Conservation (phyloP, 805 yeast genomes). For the Schwanniomyces yamadae region DNA sequence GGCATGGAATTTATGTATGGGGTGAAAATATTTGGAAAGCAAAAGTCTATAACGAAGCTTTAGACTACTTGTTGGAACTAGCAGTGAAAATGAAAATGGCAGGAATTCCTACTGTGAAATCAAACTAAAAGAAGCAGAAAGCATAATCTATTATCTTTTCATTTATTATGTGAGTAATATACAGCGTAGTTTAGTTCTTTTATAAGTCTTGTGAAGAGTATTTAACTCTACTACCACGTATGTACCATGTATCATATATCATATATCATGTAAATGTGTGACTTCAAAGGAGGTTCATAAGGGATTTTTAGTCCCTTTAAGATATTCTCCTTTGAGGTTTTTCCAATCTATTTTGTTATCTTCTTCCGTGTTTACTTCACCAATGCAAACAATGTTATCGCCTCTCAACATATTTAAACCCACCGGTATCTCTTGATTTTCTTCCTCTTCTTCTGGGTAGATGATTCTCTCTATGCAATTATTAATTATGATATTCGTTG, state of each 20-base stretch:
- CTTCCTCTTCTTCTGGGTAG: slow-evolving; percentile 36
- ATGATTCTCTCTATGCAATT: slow-evolving; percentile 52
- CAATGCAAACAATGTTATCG: slow-evolving; percentile 56
- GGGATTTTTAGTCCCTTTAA: slow-evolving; percentile 42
- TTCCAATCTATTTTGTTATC: slow-evolving; percentile 44
- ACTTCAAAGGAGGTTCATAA: no score
- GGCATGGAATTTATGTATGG: slow-evolving; percentile 98
- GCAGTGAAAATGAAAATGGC: slow-evolving; percentile 78
- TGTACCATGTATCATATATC: no score
- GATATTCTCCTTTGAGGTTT: slow-evolving; percentile 27
- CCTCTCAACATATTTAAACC: slow-evolving; percentile 59
- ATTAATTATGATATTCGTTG: slow-evolving; percentile 58
- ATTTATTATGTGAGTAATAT: not conserved
- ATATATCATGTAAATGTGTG: no score
- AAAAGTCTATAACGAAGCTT: slow-evolving; percentile 87
- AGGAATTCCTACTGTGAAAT: slow-evolving; percentile 54
- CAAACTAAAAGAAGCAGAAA: not conserved
- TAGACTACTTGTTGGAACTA: slow-evolving; percentile 82
- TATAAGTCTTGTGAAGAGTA: no score
- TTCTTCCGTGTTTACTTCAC: slow-evolving; percentile 46
- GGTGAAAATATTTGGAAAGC: slow-evolving; percentile 92
- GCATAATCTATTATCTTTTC: not conserved
- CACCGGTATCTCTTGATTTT: slow-evolving; percentile 39
- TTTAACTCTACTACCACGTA: no score
- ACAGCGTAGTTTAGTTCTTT: not conserved